Conservation (phyloP, 306 rosid species). For the Psophocarpus tetragonolobus region DNA sequence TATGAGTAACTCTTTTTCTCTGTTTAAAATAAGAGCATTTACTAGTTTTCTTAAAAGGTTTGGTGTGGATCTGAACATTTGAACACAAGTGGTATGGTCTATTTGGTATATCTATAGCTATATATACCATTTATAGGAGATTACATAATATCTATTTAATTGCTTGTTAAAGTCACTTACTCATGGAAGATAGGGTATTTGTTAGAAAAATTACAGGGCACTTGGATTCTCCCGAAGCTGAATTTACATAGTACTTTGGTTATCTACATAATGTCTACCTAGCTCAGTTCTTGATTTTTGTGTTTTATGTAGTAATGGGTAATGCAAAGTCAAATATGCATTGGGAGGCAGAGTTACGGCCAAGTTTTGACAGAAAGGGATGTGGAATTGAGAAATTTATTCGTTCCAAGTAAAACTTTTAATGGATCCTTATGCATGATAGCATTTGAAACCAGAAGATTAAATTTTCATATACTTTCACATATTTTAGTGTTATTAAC, state of each 20-base stretch:
- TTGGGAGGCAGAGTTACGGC: constrained; percentile 89
- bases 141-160: background rate
- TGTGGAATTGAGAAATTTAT: constrained; percentile 55
- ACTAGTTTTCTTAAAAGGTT: background rate
- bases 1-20: background rate
- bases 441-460: constrained; percentile 6
- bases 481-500: constrained; percentile 27
- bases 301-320: constrained; percentile 60
- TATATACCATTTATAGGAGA: background rate
- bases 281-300: constrained; percentile 22
- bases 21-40: background rate
- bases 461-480: constrained; percentile 23
- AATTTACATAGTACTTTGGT: background rate
- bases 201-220: background rate
- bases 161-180: constrained; percentile 5
- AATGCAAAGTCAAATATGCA: constrained; percentile 66
- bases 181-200: constrained; percentile 10
- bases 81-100: background rate
- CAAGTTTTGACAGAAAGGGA: constrained; percentile 50
- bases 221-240: background rate
- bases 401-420: constrained; percentile 64
- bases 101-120: background rate
- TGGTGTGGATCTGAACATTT: background rate
- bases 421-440: constrained; percentile 31
- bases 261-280: constrained; percentile 10